Percentiles rank a stretch among this genome's conserved stretches.
Evolutionary conservation across 2,329 filamentous ascomycete genomes (phyloP).

Genomic region (Metarhizium brunneum): DNA sequence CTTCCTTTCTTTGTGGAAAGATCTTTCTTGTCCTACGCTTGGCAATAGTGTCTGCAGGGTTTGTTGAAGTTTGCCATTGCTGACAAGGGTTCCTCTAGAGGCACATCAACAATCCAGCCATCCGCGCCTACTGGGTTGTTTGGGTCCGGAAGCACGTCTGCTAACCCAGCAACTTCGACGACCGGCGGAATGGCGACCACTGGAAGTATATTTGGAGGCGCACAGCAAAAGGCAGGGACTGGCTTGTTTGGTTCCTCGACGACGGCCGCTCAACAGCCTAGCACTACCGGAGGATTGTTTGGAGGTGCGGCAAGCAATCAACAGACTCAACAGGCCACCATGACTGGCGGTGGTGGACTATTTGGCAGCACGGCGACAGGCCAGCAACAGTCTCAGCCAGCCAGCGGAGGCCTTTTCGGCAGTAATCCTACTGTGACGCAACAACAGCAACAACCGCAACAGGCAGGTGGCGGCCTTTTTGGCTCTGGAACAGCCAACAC

Average conservation of each 20-base stretch:
- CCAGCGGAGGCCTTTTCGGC: slow-evolving; percentile 23
- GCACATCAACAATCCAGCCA: slow-evolving; percentile 19
- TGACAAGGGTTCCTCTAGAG: slow-evolving; percentile 9
- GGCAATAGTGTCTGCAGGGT: background rate
- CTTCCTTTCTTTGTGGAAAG: background rate
- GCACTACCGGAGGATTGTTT: slow-evolving; percentile 14
- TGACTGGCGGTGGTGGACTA: slow-evolving; percentile 1
- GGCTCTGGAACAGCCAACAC: slow-evolving; percentile 13
- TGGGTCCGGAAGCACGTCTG: slow-evolving; percentile 19
- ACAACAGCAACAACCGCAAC: slow-evolving; percentile 18
- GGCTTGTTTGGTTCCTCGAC: slow-evolving; percentile 22
- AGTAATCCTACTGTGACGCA: slow-evolving; percentile 14
- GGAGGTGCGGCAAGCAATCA: slow-evolving; percentile 17
- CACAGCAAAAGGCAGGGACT: slow-evolving; percentile 17
- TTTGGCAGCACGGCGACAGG: slow-evolving; percentile 2
- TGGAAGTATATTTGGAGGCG: slow-evolving; percentile 26
- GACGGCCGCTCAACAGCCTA: slow-evolving; percentile 11
- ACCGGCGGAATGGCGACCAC: slow-evolving; percentile 25
- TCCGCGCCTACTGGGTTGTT: slow-evolving; percentile 27
- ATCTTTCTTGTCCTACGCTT: background rate
- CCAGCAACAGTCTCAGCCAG: slow-evolving; percentile 17
- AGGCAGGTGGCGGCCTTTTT: slow-evolving; percentile 20
- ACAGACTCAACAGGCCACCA: background rate
- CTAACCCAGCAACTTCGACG: slow-evolving; percentile 17
- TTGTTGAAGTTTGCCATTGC: background rate